Conservation (phyloP, 2,329 filamentous ascomycete genomes). For the Onygena corvina region DNA sequence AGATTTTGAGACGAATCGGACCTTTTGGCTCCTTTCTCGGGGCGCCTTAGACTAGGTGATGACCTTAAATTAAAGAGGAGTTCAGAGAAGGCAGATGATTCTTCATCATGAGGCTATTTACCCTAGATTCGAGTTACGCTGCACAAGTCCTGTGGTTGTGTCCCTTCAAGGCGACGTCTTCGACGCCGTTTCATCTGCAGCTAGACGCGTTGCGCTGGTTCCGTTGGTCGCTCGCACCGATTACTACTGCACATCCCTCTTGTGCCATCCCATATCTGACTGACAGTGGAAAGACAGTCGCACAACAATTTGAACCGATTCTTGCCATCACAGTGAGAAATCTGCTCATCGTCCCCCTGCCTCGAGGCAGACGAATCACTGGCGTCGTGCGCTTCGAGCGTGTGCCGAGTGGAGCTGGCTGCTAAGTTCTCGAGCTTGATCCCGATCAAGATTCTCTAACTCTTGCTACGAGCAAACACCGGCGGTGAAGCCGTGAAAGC, state of each 20-base stretch:
- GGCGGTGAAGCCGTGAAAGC: too few relatives aligned
- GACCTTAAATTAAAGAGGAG: too few relatives aligned
- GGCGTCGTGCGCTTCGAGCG: too few relatives aligned
- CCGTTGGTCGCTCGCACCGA: not conserved
- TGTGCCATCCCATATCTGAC: not conserved
- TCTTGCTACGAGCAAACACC: too few relatives aligned
- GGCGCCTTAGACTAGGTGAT: not conserved
- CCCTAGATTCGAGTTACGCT: not conserved
- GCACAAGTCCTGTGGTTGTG: not conserved
- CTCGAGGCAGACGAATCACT: too few relatives aligned
- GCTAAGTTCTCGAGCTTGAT: too few relatives aligned
- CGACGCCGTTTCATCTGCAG: not conserved
- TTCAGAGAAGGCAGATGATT: not conserved
- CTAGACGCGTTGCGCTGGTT: not conserved
- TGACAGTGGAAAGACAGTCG: not conserved
- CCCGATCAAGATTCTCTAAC: too few relatives aligned
- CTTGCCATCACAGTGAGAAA: not conserved
- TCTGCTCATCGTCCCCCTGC: not conserved
- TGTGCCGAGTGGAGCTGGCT: too few relatives aligned
- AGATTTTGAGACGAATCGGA: not conserved
- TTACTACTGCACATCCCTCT: too few relatives aligned
- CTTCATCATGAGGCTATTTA: slow-evolving; percentile 3
- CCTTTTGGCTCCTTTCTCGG: not conserved
- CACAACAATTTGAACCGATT: not conserved
- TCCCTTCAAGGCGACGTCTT: not conserved